Evolutionary conservation across 768 basidiomycete genomes (phyloP), one percentile per base, ranked within the genome.

Genomic region (Boletus reticuloceps): DNA sequence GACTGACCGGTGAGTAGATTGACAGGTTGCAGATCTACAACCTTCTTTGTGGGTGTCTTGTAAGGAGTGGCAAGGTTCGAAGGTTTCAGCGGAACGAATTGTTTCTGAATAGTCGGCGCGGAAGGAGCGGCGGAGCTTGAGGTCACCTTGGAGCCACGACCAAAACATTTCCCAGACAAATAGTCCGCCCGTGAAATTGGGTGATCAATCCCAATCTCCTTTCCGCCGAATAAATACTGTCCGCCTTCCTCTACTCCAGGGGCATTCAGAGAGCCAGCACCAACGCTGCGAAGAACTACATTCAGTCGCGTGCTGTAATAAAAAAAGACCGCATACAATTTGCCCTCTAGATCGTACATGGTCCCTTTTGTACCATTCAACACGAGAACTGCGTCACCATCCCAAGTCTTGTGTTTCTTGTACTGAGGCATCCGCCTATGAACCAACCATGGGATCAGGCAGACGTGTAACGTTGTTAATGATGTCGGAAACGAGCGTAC

Each of bases 351-450:
- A 60, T 87, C 83, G 55, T 82, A 82, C 27, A 90, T 69, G 5
- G 73, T 79, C 46, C 79, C 80, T 62, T 74, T 80, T 9, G 61
- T 67, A 43, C 68, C 72, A 54, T 63, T 77, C 17, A 83, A 74
- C 11, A 82, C 81, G 6, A 90, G 75, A n/a, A 88, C 77, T 37
- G 79, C 86, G 63, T 87, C 90, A 37, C 89, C 91, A 50, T 94
- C 91, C 93, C 93, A 95, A 0, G 88, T 92, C 69, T 93, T 92
- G 64, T 94, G 86, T 71, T 94, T 94, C 74, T 83, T 89, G 38
- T 77, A 75, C 69, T 91, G 88, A 42, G 79, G 85, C 43, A 74
- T 79, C 55, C 88, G 74, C 88, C 87, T 89, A 36, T 29, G 40
- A 22, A 39, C 22, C 40, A 22, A 39, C 22, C 40, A 45, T 29